Conservation (phyloP, 208 protist species). For the Herpetomonas tarakana region DNA sequence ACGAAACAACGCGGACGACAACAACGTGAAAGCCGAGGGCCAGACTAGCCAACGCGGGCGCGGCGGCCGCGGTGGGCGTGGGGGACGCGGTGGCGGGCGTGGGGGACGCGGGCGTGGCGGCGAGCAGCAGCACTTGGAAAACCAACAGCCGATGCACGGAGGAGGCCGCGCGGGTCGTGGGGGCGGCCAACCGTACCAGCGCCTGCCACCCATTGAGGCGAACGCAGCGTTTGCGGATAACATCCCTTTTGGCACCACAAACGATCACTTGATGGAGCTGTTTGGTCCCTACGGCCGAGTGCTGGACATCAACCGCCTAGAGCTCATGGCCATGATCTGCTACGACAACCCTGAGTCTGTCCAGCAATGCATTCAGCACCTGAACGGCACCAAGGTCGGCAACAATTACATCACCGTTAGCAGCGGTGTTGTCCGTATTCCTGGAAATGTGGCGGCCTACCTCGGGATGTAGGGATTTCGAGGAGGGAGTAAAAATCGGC, state of each 20-base stretch:
- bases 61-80: conserved; percentile 8
- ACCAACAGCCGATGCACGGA: neutral
- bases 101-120: neutral
- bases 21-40: neutral
- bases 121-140: neutral
- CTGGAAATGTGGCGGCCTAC: conserved; percentile 44
- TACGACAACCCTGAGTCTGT: conserved; percentile 81
- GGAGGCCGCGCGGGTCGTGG: conserved; percentile 9
- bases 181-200: conserved; percentile 9
- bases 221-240: conserved; percentile 79
- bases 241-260: conserved; percentile 80
- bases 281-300: conserved; percentile 69
- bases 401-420: conserved; percentile 78
- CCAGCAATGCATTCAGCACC: conserved; percentile 74
- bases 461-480: conserved; percentile 37
- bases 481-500: too few relatives aligned
- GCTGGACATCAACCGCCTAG: conserved; percentile 80
- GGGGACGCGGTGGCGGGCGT: neutral
- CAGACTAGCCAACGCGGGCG: conserved; percentile 5
- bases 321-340: conserved; percentile 67
- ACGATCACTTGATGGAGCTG: conserved; percentile 67
- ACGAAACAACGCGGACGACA: neutral
- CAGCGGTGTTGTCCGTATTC: conserved; percentile 78
- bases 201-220: conserved; percentile 47
- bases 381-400: conserved; percentile 70